Conservation (phyloP, 371 early-diverging fungal species). For the Saksenaea oblongispora region DNA sequence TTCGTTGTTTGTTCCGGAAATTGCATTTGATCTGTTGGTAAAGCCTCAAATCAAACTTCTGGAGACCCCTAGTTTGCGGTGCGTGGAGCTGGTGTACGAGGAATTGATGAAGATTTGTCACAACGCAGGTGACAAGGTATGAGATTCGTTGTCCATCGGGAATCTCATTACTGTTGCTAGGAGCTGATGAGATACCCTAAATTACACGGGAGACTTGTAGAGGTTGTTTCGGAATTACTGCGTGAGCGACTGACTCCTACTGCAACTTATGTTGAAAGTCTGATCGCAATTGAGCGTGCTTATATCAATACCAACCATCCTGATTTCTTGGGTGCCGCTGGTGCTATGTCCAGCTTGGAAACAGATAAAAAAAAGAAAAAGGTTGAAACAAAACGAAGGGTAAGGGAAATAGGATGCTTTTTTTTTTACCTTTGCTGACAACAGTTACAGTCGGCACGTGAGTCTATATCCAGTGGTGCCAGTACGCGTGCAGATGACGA, state of each 20-base stretch:
- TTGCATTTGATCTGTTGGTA: constrained; percentile 88
- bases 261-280: constrained; percentile 71
- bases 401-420: neutral
- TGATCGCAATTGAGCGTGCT: constrained; percentile 84
- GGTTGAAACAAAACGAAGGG: constrained; percentile 4
- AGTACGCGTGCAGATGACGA: neutral
- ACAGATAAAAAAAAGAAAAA: constrained; percentile 14
- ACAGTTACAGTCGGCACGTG: constrained; percentile 1
- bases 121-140: constrained; percentile 78
- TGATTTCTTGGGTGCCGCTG: constrained; percentile 83
- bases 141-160: neutral
- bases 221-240: constrained; percentile 78
- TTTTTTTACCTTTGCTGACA: neutral
- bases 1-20: constrained; percentile 88
- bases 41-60: constrained; percentile 82
- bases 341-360: constrained; percentile 66
- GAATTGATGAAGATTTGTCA: constrained; percentile 90
- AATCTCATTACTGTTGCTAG: constrained; percentile 13
- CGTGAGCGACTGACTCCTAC: constrained; percentile 79
- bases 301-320: constrained; percentile 95
- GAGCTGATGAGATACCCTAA: constrained; percentile 78
- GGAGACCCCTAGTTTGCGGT: constrained; percentile 82
- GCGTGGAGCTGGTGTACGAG: constrained; percentile 86
- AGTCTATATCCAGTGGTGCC: neutral
- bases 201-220: constrained; percentile 74